phyloP scores from a whole-genome alignment of 306 rosid species.

The Luffa acutangula region DNA sequence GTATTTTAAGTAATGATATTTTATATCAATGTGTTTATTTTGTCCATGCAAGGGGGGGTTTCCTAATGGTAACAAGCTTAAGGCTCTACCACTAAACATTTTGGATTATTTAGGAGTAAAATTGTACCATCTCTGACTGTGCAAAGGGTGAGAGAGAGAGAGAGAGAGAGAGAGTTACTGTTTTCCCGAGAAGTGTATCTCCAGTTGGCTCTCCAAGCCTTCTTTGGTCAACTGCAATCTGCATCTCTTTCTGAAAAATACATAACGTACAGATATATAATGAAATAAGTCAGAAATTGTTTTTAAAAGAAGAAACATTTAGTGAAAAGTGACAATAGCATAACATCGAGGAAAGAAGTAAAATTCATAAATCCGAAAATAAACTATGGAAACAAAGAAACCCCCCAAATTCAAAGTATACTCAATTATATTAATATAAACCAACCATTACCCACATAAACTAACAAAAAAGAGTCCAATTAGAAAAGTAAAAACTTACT shows the following conservation, averaged over 20 bases:
- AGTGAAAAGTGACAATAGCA: neutral
- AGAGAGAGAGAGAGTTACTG: constrained; percentile 35
- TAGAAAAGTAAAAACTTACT: neutral
- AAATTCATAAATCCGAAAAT: neutral
- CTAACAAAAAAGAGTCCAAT: neutral
- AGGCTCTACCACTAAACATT: neutral
- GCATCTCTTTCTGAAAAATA: constrained; percentile 62
- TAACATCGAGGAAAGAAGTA: neutral
- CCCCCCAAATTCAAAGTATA: neutral
- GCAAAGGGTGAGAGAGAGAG: neutral
- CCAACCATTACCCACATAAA: neutral
- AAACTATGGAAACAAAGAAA: neutral
- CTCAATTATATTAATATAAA: neutral
- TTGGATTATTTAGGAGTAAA: neutral
- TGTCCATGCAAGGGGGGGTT: neutral
- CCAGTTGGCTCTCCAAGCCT: constrained; percentile 71
- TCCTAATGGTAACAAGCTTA: neutral
- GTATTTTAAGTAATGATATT: neutral
- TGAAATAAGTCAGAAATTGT: neutral
- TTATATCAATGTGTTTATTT: neutral
- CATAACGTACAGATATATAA: neutral
- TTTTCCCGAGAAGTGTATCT: constrained; percentile 72
- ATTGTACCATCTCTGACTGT: neutral
- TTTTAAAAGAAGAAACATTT: neutral
- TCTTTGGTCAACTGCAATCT: constrained; percentile 45